These are phyloP conservation scores for Moniliophthora roreri DNA, from an alignment of 1,284 basidiomycete species.

Conservation along the genomic window DNA sequence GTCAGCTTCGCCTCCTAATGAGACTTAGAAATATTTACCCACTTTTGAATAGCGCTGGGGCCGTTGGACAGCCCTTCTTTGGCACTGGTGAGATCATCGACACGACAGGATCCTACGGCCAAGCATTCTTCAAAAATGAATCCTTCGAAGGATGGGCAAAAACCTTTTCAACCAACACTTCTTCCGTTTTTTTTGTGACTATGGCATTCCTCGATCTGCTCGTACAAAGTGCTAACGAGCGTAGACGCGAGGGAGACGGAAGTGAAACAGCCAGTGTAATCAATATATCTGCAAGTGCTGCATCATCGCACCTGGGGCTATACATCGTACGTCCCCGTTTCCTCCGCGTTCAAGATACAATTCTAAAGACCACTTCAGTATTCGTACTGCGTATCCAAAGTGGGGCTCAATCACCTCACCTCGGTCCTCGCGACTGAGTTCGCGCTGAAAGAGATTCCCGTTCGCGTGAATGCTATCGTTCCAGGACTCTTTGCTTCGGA, in stretches of 20 bases:
- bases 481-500: slow-evolving; percentile 30
- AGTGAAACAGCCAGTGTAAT: slow-evolving; percentile 27
- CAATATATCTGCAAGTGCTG: slow-evolving; percentile 31
- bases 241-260: slow-evolving; percentile 11
- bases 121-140: slow-evolving; percentile 24
- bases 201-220: slow-evolving; percentile 32
- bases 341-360: neutral
- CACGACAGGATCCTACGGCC: slow-evolving; percentile 9
- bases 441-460: slow-evolving; percentile 26
- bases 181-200: slow-evolving; percentile 30
- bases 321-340: neutral
- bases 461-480: slow-evolving; percentile 31
- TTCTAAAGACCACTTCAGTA: too few relatives aligned
- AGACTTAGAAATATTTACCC: neutral
- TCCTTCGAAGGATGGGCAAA: slow-evolving; percentile 25
- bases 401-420: slow-evolving; percentile 30
- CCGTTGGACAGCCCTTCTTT: neutral
- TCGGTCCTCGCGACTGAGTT: slow-evolving; percentile 31
- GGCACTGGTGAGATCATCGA: neutral
- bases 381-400: slow-evolving; percentile 31
- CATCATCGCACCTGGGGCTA: slow-evolving; percentile 14
- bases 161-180: slow-evolving; percentile 24
- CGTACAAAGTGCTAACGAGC: slow-evolving; percentile 22
- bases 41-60: neutral
- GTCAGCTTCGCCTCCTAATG: slow-evolving; percentile 15